Evolutionary conservation across 179 eudicot genomes (phyloP), one percentile per base, ranked within the genome.

Genomic region (Corrigiola litoralis): DNA sequence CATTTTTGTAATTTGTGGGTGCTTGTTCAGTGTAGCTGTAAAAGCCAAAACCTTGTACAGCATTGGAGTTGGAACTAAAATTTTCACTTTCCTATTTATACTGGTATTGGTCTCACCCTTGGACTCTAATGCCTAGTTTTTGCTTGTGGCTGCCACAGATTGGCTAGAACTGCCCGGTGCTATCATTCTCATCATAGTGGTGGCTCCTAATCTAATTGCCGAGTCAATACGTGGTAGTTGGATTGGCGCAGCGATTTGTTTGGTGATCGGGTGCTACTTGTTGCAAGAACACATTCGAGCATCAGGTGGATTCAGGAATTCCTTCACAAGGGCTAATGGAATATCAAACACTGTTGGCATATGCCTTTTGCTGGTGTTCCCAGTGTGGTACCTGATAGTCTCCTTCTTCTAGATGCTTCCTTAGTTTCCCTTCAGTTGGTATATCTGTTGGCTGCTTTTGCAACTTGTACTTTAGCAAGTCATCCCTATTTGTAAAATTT

Each of bases 221-320:
- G 32, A 64, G 54, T 54, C 70, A 16, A 4, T 85, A 32, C 82
- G 87, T 38, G 81, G 54, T 2, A 44, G 46, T 51, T 74, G 72
- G 72, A 52, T 88, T 1, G 97, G 90, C 1, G 69, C 82, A 3
- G 55, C 27, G 5, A 75, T 95, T 12, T 95, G 96, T 59, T 78
- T 95, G 40, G 73, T 12, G 41, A 95, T 95, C 0, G 96, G 81
- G 5, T 62, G 83, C 16, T 91, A 95, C 75, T 70, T 95, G 77
- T 73, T 95, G 58, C 96, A 91, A 57, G 97, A 95, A 67, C 99
- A 95, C 80, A 87, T 91, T 58, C 73, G 96, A 71, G 97, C 95
- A 6, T 84, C 96, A 0, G 99, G 99, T 7, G 99, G 99, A 53
- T 95, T 95, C 77, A 79, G 86, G 66, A 88, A 92, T 45, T 81